These are phyloP conservation scores for Solanum commersonii DNA, from an alignment of 257 asterid genomes.

Conservation along the genomic window DNA sequence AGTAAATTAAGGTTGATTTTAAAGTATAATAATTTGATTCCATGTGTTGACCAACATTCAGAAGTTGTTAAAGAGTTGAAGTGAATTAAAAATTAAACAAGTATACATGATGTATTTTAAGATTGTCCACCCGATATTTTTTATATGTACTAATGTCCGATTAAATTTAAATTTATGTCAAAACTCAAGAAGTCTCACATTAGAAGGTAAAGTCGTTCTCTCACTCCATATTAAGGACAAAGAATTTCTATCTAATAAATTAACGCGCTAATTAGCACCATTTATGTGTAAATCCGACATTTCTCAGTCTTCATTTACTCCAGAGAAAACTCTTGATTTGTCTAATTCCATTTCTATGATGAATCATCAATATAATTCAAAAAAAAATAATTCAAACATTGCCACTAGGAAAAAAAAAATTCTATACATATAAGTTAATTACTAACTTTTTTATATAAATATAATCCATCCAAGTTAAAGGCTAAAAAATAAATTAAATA, in stretches of 20 bases:
- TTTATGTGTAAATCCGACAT: neutral
- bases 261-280: neutral
- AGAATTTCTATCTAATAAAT: neutral
- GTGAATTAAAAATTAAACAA: neutral
- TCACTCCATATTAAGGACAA: neutral
- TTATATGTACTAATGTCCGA: accelerated
- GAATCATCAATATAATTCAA: neutral
- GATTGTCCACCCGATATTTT: neutral
- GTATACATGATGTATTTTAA: neutral
- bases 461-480: neutral
- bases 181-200: accelerated
- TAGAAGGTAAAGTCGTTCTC: neutral
- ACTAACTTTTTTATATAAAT: too few species aligned
- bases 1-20: neutral
- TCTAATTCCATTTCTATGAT: neutral
- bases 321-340: neutral
- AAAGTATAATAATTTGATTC: neutral
- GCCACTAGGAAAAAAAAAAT: neutral
- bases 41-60: neutral
- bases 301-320: neutral
- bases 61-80: neutral
- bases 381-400: neutral
- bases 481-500: neutral
- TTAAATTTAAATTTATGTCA: neutral
- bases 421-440: neutral